Base-by-base conservation (phyloP, 164 flowering plant species). In the Dillenia turbinata region DNA sequence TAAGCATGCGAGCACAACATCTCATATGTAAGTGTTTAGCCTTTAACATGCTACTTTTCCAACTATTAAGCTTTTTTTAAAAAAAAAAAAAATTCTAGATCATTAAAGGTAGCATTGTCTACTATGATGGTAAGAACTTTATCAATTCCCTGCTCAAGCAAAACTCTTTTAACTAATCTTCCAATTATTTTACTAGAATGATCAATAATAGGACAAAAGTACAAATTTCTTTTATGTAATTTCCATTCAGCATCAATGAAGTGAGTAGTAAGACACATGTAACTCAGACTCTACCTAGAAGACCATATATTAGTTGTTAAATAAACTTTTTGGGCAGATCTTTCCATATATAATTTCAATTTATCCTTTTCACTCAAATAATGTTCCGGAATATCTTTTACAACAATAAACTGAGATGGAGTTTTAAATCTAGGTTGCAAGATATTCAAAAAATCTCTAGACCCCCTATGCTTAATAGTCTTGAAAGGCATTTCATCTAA, bases 21-120 rank as follows among this genome's bases (percentile, higher is more conserved):
- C 65, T 60, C 46, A 72, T 47, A 22, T 72, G 68, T 9, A 72
- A 26, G 12, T 7, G 49, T 8, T 67, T 46, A 9, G 60, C 24
- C 0, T 45, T 45, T 6, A 63, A 47, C 1, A 62, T 10, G 4
- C 8, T 19, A 5, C 26, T 43, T 3, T n/a, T 40, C 65, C 47
- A 40, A 9, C 22, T 10, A 12, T 19, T 10, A 47, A 17, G 2
- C 13, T 45, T 5, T 17, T 47, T 22, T 59, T 47, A n/a, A n/a
- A 40, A 59, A 14, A 12, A 0, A n/a, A 0, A 8, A 9, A 16
- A 59, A 9, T 13, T 19, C 43, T 3, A 19, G 9, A 47, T 59
- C 5, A 47, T 47, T 59, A 9, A 52, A 59, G 2, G 8, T 14
- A 5, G 52, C 52, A 59, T 46, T 59, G n/a, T 46, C 51, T 10